Evolutionary conservation across 2,329 filamentous ascomycete species (phyloP), one percentile per base, ranked within the genome.

Genomic region (Clonostachys rosea): DNA sequence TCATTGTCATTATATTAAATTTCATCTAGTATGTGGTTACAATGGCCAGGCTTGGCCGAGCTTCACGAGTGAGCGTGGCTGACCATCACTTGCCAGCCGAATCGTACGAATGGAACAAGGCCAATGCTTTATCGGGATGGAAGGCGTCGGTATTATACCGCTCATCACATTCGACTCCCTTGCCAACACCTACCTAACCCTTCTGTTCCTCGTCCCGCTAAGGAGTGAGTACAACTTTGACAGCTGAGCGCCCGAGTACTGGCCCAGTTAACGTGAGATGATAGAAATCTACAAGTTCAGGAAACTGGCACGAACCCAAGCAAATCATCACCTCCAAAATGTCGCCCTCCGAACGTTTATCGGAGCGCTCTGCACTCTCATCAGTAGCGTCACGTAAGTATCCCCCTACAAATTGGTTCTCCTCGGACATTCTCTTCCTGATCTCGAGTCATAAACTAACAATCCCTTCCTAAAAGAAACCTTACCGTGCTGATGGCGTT

Each of bases 151-250:
- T 5, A 78, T 85, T 70, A 73, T 84, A 30, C 79, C 81, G 1
- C 69, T 86, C 11, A 81, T 86, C 41, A 66, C 67, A 1, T 83
- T 84, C 51, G 82, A 86, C 52, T 65, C 81, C 12, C 52, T 82
- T 2, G 74, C 83, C 47, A 85, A 85, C 54, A 74, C 83, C 17
- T 85, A 84, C 52, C 66, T 86, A 1, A 86, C 81, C 2, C 67
- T 75, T 5, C 65, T 85, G n/a, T 85, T 86, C 58, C 63, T 86
- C 3, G 66, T 78, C n/a, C 81, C 81, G 4, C 58, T 86, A 2
- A 75, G 72, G 49, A 69, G 78, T 82, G 64, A 56, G 70, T 52
- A 12, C 2, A 16, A 11, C 17, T 6, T 8, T 13, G 10, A 12
- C 18, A 13, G 35, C 34, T 14, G n/a, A 35, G 6, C 9, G 12